Percentiles rank a stretch among this genome's conserved stretches.
phyloP scores from a whole-genome alignment of 495 filamentous ascomycete genomes.

The Penicillium verhagenii region DNA sequence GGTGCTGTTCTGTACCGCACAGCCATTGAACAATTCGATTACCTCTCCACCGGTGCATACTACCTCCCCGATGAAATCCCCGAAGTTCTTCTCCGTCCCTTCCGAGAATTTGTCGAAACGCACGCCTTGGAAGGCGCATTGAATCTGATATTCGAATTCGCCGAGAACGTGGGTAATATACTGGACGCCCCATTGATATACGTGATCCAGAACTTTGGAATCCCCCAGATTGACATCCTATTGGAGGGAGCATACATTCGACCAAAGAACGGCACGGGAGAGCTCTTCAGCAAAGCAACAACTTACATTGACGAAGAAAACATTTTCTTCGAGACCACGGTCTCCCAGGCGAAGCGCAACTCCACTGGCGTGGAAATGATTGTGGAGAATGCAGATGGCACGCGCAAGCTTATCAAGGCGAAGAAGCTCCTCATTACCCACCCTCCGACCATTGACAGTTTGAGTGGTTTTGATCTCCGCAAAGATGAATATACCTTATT shows the following conservation, averaged over 20 bases:
- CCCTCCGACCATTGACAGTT: constrained; percentile 25
- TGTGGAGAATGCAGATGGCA: constrained; percentile 35
- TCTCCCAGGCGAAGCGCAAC: constrained; percentile 6
- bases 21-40: constrained; percentile 8
- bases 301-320: constrained; percentile 6
- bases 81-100: constrained; percentile 7
- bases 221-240: not conserved
- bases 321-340: constrained; percentile 8
- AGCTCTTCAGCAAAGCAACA: constrained; percentile 6
- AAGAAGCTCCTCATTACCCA: constrained; percentile 45
- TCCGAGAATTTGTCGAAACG: constrained; percentile 7
- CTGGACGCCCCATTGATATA: constrained; percentile 6
- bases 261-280: constrained; percentile 6
- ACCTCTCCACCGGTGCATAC: constrained; percentile 5
- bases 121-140: constrained; percentile 6
- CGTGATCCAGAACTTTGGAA: constrained; percentile 10
- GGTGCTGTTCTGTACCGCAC: constrained; percentile 6
- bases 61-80: constrained; percentile 9
- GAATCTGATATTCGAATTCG: constrained; percentile 5
- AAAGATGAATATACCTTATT: constrained; percentile 36
- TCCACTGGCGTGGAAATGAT: constrained; percentile 10
- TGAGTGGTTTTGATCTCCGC: constrained; percentile 36
- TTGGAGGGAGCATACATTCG: constrained; percentile 3
- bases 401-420: constrained; percentile 36
- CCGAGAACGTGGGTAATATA: constrained; percentile 9